A percentile compares a stretch with the other conserved stretches of the same genome.
phyloP scores from a whole-genome alignment of 768 basidiomycete genomes.

The Mrakia gelida region DNA sequence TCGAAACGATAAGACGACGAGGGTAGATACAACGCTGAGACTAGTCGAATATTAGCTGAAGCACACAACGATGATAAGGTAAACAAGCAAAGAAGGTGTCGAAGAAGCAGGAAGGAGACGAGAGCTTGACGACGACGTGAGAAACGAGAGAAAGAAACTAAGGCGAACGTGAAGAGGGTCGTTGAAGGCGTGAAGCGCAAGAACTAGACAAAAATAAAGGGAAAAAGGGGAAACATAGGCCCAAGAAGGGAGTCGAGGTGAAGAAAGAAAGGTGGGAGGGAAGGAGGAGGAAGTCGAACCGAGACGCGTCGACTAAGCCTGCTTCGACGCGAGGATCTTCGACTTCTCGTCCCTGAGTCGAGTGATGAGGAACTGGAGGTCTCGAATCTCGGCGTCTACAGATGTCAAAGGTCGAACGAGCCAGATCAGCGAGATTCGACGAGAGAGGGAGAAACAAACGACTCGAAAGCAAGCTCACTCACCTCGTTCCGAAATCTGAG shows the following conservation, averaged over 20 bases:
- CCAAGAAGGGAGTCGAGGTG: slow-evolving; percentile 61
- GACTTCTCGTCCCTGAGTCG: not conserved
- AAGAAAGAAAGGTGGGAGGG: slow-evolving; percentile 40
- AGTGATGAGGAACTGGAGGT: not conserved
- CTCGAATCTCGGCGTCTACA: not conserved
- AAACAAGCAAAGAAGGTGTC: too few species aligned
- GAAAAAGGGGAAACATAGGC: not conserved
- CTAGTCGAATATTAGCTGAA: too few species aligned
- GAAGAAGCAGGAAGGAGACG: not conserved
- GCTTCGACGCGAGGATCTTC: not conserved
- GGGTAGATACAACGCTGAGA: too few species aligned
- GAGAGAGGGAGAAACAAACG: not conserved
- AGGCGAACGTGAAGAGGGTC: not conserved
- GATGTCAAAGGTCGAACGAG: not conserved
- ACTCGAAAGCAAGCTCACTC: not conserved
- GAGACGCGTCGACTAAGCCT: not conserved
- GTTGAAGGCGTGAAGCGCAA: not conserved
- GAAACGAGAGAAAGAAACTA: not conserved
- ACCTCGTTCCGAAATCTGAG: slow-evolving; percentile 10
- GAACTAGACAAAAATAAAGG: not conserved
- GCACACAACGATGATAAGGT: not conserved
- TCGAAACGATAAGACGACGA: too few species aligned
- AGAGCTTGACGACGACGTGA: not conserved
- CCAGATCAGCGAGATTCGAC: not conserved
- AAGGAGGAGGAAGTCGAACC: not conserved